Percentiles rank a stretch among this genome's conserved stretches.
phyloP scores from a whole-genome alignment of 2,329 filamentous ascomycete genomes.

The Xylariaceae sp. region DNA sequence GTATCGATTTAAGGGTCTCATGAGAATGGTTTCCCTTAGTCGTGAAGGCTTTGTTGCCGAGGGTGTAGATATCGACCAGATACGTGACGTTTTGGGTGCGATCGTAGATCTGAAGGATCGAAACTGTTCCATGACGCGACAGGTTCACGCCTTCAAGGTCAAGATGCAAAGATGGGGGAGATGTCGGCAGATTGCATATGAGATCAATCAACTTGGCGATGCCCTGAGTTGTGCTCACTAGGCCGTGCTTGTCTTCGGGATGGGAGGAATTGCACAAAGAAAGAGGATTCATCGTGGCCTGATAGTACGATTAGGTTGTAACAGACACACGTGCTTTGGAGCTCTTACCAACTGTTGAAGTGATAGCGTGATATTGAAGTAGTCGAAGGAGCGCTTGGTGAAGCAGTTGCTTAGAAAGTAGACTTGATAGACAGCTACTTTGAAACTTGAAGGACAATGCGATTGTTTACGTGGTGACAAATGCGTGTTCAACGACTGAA shows the following conservation, averaged over 20 bases:
- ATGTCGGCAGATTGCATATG: constrained; percentile 22
- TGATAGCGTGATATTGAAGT: no score
- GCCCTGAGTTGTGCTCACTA: constrained; percentile 14
- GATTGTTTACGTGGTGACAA: no score
- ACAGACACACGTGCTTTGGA: no score
- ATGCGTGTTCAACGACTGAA: no score
- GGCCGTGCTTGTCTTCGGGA: not conserved
- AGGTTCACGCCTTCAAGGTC: constrained; percentile 49
- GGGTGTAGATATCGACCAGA: constrained; percentile 44
- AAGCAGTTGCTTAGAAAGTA: no score
- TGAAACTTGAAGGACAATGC: no score
- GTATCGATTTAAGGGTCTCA: constrained; percentile 37
- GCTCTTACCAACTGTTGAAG: no score
- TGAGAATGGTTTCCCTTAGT: not conserved
- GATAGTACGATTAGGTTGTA: no score
- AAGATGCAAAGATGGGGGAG: constrained; percentile 40
- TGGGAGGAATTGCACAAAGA: no score
- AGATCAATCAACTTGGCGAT: constrained; percentile 18
- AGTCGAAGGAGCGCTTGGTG: no score
- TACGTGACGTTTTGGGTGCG: constrained; percentile 31
- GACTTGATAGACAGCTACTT: no score
- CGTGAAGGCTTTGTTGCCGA: constrained; percentile 39
- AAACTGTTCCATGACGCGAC: constrained; percentile 40
- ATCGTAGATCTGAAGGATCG: constrained; percentile 41
- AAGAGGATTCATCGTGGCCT: no score